A percentile compares a stretch with the other conserved stretches of the same genome.
These are phyloP conservation scores for Sicyos baderoa DNA, from an alignment of 306 rosid species.

Conservation along the genomic window DNA sequence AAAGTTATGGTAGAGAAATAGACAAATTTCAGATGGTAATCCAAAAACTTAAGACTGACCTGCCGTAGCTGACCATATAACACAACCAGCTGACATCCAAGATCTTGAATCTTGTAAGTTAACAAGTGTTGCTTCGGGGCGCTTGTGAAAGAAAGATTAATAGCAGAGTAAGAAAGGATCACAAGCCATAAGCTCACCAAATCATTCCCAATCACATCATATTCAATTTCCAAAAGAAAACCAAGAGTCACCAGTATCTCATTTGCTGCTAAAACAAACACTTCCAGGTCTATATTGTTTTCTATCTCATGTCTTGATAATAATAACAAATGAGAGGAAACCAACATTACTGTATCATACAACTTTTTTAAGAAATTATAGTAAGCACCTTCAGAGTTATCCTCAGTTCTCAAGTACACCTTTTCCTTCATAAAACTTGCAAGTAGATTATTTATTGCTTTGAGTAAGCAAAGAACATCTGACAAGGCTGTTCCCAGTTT, in stretches of 20 bases:
- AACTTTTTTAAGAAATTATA: constrained; percentile 61
- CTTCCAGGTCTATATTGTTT: constrained; percentile 26
- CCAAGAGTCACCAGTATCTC: constrained; percentile 57
- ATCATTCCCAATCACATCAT: constrained; percentile 65
- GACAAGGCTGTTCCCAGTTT: constrained; percentile 31
- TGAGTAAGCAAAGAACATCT: constrained; percentile 44
- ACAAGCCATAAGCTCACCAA: constrained; percentile 57
- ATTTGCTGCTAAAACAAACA: constrained; percentile 30
- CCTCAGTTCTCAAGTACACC: constrained; percentile 77
- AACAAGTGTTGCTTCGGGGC: constrained; percentile 31
- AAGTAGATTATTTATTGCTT: constrained; percentile 57
- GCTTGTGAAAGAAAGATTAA: constrained; percentile 34
- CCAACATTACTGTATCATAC: constrained; percentile 36
- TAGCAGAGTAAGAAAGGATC: constrained; percentile 48
- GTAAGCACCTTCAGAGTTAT: constrained; percentile 57
- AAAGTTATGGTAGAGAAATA: too few species aligned
- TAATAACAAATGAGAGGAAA: constrained; percentile 38
- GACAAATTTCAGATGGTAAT: constrained; percentile 17
- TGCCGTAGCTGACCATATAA: constrained; percentile 85
- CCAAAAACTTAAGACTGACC: constrained; percentile 41
- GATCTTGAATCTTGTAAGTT: constrained; percentile 34
- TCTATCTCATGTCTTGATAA: constrained; percentile 31
- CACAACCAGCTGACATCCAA: constrained; percentile 58
- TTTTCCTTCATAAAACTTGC: constrained; percentile 60
- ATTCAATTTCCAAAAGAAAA: constrained; percentile 72